Conservation (phyloP, 1,284 basidiomycete species). For the Lentinula novae-zelandiae region DNA sequence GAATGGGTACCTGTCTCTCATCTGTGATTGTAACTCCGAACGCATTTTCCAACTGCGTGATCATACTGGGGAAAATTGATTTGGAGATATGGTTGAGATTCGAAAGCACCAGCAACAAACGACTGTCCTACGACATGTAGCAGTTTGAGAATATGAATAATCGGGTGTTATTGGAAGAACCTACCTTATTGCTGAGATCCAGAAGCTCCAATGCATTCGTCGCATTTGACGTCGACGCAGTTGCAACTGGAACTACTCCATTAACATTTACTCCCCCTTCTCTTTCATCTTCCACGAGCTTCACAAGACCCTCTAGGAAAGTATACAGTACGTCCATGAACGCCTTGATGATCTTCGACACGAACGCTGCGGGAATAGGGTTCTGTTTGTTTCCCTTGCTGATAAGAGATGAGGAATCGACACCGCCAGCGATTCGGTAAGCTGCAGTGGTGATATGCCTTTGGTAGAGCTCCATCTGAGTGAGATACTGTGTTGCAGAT, state of each 20-base stretch:
- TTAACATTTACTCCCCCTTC: conserved; percentile 37
- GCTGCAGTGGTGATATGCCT: conserved; percentile 75
- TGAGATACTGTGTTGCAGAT: conserved; percentile 65
- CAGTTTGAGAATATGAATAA: conserved; percentile 13
- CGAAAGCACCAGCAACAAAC: conserved; percentile 86
- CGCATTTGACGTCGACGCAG: conserved; percentile 26
- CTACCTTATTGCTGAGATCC: conserved; percentile 60
- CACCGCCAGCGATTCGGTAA: conserved; percentile 82
- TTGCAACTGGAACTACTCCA: conserved; percentile 33
- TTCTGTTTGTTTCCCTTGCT: conserved; percentile 55
- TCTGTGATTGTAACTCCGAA: conserved; percentile 75
- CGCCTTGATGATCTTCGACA: conserved; percentile 75
- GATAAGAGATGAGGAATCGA: conserved; percentile 48
- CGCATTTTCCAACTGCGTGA: conserved; percentile 75
- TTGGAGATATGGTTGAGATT: conserved; percentile 81
- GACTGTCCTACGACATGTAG: conserved; percentile 61
- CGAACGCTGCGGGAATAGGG: conserved; percentile 52
- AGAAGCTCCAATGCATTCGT: conserved; percentile 50
- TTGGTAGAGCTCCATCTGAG: conserved; percentile 81
- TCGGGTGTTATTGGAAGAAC: conserved; percentile 22
- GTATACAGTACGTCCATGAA: conserved; percentile 89
- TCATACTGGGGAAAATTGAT: conserved; percentile 74
- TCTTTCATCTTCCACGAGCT: conserved; percentile 71
- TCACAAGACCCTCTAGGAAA: conserved; percentile 86
- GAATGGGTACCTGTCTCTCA: conserved; percentile 57